phyloP scores from a whole-genome alignment of 2,329 filamentous ascomycete genomes.

The Pseudopyricularia javanii region DNA sequence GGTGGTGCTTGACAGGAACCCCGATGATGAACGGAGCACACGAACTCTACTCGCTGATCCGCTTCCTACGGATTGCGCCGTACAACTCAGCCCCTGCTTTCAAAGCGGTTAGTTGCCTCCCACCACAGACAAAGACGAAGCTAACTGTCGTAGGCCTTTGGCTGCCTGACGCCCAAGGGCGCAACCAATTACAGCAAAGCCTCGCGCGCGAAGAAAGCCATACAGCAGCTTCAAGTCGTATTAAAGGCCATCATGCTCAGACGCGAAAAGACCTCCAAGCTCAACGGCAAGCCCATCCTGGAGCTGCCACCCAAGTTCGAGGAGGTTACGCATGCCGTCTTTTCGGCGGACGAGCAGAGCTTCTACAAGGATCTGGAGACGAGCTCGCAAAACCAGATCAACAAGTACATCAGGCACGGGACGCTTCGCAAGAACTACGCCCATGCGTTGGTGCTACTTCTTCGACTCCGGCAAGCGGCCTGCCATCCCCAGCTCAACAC shows the following conservation, averaged over 20 bases:
- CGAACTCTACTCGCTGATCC: constrained; percentile 67
- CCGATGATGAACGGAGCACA: constrained; percentile 80
- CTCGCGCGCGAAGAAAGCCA: constrained; percentile 43
- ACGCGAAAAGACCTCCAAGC: constrained; percentile 65
- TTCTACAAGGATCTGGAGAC: constrained; percentile 57
- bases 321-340: constrained; percentile 48
- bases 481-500: constrained; percentile 63
- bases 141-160: constrained; percentile 23
- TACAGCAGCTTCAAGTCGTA: constrained; percentile 61
- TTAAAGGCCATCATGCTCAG: constrained; percentile 73
- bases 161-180: constrained; percentile 14
- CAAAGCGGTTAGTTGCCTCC: constrained; percentile 28
- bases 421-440: constrained; percentile 65
- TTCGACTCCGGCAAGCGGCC: constrained; percentile 70
- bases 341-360: constrained; percentile 50
- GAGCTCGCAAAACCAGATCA: constrained; percentile 58
- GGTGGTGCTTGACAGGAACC: constrained; percentile 69
- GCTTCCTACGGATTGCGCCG: constrained; percentile 65
- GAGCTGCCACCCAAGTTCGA: constrained; percentile 54
- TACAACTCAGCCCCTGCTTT: constrained; percentile 58
- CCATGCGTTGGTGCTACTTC: constrained; percentile 65
- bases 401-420: constrained; percentile 58
- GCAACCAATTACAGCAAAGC: constrained; percentile 20
- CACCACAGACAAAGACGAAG: too few species aligned
- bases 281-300: constrained; percentile 70